Base-by-base conservation (phyloP, 805 yeast species). In the Phaffomyces antillensis region DNA sequence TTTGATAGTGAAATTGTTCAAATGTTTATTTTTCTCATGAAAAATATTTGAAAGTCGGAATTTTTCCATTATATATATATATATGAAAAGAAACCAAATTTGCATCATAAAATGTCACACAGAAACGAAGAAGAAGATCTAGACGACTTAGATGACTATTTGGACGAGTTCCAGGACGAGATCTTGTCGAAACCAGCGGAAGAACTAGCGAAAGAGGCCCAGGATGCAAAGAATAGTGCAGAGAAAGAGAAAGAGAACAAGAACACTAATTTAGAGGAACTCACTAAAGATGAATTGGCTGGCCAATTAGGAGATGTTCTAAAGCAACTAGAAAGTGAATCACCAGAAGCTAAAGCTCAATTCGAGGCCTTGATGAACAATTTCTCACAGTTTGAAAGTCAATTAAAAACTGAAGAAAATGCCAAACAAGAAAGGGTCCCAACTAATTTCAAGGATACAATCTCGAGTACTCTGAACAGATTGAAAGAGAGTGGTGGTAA, bases 81-180 rank as follows among this genome's bases (percentile, higher is more conserved):
- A 28, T 3, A 5, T 11, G 11, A 34, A 18, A 33, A 33, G 16
- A 16, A 15, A 33, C 11, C 7, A 18, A n/a, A 33, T n/a, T 16
- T 24, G n/a, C 8, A 7, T 7, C 33, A 24, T 25, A 11, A 36
- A 30, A 17, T 40, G 35, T 28, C 28, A 18, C 18, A 20, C 20
- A 17, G 17, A 18, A 26, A 30, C 6, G 46, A 43, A 3, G 55
- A 53, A 12, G 79, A 82, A 46, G 85, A 79, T 42, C 66, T 78
- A 42, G 87, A 82, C 55, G 95, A 86, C 53, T 72, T 86, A 50
- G 95, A 86, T 53, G 96, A 87, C 55, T 71, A 87, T 48, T 70
- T 91, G 42, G 96, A 89, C 58, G 96, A 89, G 50, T 85, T 85
- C 59, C 86, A 83, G 36, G 86, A 81, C 48, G 86, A 80, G 46